phyloP scores from a whole-genome alignment of 1,139 yeast genomes.

The Zhuliangozyma blackwelliae region DNA sequence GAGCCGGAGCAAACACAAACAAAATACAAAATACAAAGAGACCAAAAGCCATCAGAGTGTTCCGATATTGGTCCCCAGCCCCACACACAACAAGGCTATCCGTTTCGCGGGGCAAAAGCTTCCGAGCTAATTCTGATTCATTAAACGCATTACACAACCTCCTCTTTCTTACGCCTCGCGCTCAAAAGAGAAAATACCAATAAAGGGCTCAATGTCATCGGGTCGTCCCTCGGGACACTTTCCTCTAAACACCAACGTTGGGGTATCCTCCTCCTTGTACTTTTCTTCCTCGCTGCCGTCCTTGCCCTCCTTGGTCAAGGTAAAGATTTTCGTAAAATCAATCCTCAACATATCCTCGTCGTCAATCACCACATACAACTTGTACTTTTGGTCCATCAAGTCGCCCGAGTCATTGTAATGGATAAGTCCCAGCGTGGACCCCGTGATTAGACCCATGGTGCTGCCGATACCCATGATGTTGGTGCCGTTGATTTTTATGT shows the following conservation, averaged over 20 bases:
- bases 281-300: constrained; percentile 8
- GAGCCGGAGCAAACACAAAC: no score
- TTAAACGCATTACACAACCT: no score
- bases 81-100: no score
- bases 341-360: constrained; percentile 47
- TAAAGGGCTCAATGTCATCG: constrained; percentile 50
- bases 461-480: constrained; percentile 55
- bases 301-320: constrained; percentile 15
- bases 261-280: constrained; percentile 30
- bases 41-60: no score
- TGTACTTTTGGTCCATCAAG: constrained; percentile 45
- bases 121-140: no score
- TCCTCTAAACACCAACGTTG: constrained; percentile 48
- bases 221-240: constrained; percentile 54
- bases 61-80: no score
- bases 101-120: no score
- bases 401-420: constrained; percentile 51
- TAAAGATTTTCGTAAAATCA: constrained; percentile 49
- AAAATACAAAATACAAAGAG: no score
- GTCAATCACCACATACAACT: constrained; percentile 49
- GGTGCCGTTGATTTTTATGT: constrained; percentile 49
- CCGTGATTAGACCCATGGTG: constrained; percentile 56
- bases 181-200: constrained; percentile 54
- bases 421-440: constrained; percentile 46
- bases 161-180: no score